These are phyloP conservation scores for Solanum etuberosum DNA, from an alignment of 257 asterid species.

Conservation along the genomic window DNA sequence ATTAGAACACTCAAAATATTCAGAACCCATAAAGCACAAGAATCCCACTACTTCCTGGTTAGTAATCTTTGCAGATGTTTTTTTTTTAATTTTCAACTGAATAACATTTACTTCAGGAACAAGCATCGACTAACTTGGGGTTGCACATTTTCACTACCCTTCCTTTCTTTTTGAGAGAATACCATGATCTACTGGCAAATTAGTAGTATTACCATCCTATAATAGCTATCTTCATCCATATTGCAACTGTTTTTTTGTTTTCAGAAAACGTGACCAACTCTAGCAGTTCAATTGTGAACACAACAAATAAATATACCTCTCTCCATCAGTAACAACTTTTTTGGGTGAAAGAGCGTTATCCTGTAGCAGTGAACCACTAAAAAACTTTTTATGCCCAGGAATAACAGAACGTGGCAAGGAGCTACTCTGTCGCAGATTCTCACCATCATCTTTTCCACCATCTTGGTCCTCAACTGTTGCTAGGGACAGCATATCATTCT, in stretches of 20 bases:
- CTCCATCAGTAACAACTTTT: conserved; percentile 50
- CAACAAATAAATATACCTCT: conserved; percentile 42
- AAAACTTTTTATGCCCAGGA: conserved; percentile 31
- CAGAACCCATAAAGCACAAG: neutral
- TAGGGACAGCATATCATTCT: conserved; percentile 22
- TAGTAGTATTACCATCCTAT: neutral
- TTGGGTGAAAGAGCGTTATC: conserved; percentile 44
- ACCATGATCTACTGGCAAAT: neutral
- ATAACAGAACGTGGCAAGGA: conserved; percentile 27
- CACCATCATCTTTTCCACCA: conserved; percentile 29
- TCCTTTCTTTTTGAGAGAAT: neutral
- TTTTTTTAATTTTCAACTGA: neutral
- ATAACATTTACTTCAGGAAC: neutral
- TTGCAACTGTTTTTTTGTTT: neutral
- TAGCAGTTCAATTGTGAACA: neutral
- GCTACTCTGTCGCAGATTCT: conserved; percentile 37
- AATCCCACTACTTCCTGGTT: neutral
- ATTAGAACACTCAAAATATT: neutral
- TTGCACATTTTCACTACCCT: neutral
- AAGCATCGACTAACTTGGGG: neutral
- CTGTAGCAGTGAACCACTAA: conserved; percentile 53
- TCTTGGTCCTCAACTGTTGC: conserved; percentile 28
- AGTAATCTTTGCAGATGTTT: neutral
- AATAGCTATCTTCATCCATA: neutral
- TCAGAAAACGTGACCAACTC: neutral